A percentile compares a stretch with the other conserved stretches of the same genome.
phyloP scores from a whole-genome alignment of 2,329 filamentous ascomycete genomes.

The Talaromyces funiculosus region DNA sequence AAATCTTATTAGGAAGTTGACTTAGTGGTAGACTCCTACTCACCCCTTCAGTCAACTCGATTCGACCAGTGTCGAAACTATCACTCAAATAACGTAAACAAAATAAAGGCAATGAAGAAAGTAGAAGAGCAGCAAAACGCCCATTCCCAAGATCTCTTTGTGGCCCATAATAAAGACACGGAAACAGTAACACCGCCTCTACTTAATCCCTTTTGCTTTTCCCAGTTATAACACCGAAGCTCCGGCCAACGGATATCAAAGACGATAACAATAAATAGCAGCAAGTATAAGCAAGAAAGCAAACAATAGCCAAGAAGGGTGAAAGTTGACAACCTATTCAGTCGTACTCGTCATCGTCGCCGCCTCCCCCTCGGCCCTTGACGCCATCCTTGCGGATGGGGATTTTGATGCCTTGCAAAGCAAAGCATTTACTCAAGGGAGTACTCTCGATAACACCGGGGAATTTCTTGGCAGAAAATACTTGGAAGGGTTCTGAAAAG shows the following conservation, averaged over 20 bases:
- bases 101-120: background rate
- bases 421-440: slow-evolving; percentile 83
- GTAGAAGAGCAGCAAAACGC: background rate
- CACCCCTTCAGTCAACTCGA: too few species aligned
- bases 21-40: too few species aligned
- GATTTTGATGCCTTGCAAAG: slow-evolving; percentile 91
- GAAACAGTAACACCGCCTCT: slow-evolving; percentile 5
- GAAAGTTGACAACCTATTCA: too few species aligned
- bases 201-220: background rate
- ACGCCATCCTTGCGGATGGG: slow-evolving; percentile 83
- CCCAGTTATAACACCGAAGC: background rate
- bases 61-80: too few species aligned
- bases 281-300: too few species aligned
- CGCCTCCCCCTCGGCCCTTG: slow-evolving; percentile 29
- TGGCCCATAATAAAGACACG: background rate
- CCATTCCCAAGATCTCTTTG: background rate
- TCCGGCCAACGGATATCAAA: slow-evolving; percentile 9
- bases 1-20: too few species aligned
- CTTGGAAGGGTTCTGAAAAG: slow-evolving; percentile 85
- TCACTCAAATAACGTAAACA: too few species aligned
- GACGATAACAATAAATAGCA: background rate
- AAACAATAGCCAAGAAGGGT: background rate
- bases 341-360: slow-evolving; percentile 13
- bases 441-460: slow-evolving; percentile 96
- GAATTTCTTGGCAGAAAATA: slow-evolving; percentile 97